phyloP scores from a whole-genome alignment of 225 moss, liverwort and hornwort species.

The Pleurozium schreberi region DNA sequence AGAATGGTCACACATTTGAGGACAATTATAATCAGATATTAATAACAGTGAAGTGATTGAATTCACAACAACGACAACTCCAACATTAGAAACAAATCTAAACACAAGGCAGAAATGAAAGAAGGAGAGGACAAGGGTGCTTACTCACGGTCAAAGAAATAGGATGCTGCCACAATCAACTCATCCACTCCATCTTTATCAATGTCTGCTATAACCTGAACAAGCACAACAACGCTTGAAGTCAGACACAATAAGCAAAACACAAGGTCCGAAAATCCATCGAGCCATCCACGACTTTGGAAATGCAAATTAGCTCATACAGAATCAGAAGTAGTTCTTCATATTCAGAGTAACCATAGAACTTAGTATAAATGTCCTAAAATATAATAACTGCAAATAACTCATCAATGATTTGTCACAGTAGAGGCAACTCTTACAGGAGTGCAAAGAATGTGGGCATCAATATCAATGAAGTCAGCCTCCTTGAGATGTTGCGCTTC shows the following conservation, averaged over 20 bases:
- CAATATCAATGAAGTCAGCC: constrained; percentile 64
- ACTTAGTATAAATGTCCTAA: not conserved
- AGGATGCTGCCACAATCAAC: constrained; percentile 81
- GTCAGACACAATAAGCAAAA: not conserved
- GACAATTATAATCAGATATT: not conserved
- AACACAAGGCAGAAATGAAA: not conserved
- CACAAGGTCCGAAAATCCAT: not conserved
- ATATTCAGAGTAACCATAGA: not conserved
- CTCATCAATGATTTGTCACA: not conserved
- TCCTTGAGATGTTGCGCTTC: constrained; percentile 50
- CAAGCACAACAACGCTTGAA: not conserved
- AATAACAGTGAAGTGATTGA: not conserved
- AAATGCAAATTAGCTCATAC: not conserved
- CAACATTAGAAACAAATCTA: not conserved
- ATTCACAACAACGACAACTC: not conserved
- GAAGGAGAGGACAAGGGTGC: constrained; percentile 13
- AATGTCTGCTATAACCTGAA: constrained; percentile 91
- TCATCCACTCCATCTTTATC: constrained; percentile 93
- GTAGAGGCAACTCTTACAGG: constrained; percentile 36
- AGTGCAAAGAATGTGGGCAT: constrained; percentile 89
- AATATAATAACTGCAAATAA: not conserved
- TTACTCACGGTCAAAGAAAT: constrained; percentile 95
- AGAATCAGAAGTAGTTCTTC: not conserved
- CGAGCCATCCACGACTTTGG: not conserved
- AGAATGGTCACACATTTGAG: not conserved